Evolutionary conservation across 129 eudicot species (phyloP).

Genomic region (Lonicera japonica): DNA sequence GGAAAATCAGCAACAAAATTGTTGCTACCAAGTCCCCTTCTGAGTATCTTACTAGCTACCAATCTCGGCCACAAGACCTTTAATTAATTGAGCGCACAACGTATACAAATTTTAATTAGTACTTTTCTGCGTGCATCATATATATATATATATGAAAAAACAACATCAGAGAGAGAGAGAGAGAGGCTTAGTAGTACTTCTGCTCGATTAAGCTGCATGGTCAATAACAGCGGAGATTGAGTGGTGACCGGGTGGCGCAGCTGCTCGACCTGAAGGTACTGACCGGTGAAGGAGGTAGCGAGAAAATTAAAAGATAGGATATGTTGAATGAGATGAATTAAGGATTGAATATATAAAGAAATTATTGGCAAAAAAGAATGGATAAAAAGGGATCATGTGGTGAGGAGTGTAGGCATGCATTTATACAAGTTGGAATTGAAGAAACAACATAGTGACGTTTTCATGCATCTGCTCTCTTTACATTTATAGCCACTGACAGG

Average conservation of each 20-base stretch:
- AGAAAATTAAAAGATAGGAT: conserved; percentile 11
- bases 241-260: too few species aligned
- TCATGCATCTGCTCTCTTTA: too few species aligned
- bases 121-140: conserved; percentile 1
- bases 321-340: conserved; percentile 5
- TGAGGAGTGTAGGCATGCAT: background rate
- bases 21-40: conserved; percentile 33
- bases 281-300: conserved; percentile 3
- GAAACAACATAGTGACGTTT: conserved; percentile 21
- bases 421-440: conserved; percentile 32
- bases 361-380: background rate
- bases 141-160: background rate
- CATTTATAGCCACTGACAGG: too few species aligned
- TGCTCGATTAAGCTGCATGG: conserved; percentile 16
- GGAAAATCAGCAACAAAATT: conserved; percentile 59
- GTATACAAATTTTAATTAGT: conserved; percentile 9
- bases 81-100: conserved; percentile 2
- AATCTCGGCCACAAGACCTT: conserved; percentile 67
- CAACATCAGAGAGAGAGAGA: conserved; percentile 18
- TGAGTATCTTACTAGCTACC: conserved; percentile 43
- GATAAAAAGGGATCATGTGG: background rate
- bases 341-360: background rate
- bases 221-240: too few species aligned
- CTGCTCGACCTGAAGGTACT: too few species aligned
- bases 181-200: conserved; percentile 26